A percentile compares a stretch with the other conserved stretches of the same genome.
Evolutionary conservation across 768 basidiomycete genomes (phyloP).

Genomic region (Tremella yokohamensis): DNA sequence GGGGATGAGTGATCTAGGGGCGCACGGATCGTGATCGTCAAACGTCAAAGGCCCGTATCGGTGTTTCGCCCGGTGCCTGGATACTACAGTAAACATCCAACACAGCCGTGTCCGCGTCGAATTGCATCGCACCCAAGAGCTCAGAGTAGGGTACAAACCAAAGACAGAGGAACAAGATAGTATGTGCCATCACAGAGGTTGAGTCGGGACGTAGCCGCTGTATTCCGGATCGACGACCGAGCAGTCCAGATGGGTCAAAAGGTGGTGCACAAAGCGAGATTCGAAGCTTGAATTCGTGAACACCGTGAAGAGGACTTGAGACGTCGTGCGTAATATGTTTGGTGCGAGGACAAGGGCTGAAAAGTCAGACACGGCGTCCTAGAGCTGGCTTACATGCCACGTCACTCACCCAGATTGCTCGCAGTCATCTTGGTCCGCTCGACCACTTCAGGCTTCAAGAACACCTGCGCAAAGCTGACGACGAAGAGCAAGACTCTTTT

Average conservation of each 20-base stretch:
- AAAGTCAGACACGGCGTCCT: neutral
- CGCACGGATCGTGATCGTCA: no score
- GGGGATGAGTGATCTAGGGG: no score
- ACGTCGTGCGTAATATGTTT: constrained; percentile 78
- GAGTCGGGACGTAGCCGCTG: constrained; percentile 22
- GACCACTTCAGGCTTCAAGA: constrained; percentile 72
- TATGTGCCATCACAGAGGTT: no score
- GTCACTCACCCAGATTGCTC: constrained; percentile 60
- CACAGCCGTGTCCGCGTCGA: no score
- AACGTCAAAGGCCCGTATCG: no score
- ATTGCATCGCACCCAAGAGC: no score
- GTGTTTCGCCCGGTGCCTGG: no score
- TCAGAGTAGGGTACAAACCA: no score
- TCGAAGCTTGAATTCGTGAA: constrained; percentile 91
- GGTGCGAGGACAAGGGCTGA: constrained; percentile 83
- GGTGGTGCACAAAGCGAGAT: constrained; percentile 79
- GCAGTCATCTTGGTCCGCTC: constrained; percentile 70
- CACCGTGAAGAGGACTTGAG: constrained; percentile 80
- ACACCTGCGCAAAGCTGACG: constrained; percentile 84
- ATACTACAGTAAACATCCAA: no score
- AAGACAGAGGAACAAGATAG: no score
- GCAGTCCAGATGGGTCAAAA: constrained; percentile 75
- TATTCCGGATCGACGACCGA: constrained; percentile 72
- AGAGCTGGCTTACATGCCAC: neutral
- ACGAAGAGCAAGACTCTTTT: constrained; percentile 81